phyloP scores from a whole-genome alignment of 768 basidiomycete genomes.

The Tulasnella sp. region DNA sequence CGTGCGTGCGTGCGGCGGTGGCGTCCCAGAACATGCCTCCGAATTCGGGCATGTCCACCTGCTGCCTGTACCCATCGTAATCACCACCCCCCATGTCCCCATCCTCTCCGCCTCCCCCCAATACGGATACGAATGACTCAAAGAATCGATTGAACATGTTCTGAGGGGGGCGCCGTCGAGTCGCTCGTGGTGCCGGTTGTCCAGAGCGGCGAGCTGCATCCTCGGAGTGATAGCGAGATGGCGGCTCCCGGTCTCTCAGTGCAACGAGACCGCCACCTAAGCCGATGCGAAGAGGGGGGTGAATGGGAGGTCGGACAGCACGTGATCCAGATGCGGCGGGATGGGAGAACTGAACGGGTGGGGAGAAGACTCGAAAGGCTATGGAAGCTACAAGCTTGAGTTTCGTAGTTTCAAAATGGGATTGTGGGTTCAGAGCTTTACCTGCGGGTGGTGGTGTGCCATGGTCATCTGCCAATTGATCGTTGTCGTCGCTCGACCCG shows the following conservation, averaged over 20 bases:
- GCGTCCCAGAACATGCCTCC: slow-evolving; percentile 9
- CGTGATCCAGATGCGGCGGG: not conserved
- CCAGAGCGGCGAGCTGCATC: not conserved
- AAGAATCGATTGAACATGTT: not conserved
- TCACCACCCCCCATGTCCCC: not conserved
- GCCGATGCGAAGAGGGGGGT: not conserved
- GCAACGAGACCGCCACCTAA: not conserved
- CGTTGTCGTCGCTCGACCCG: too few species aligned
- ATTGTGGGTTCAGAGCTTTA: too few species aligned
- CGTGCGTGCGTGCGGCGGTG: not conserved
- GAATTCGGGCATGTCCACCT: not conserved
- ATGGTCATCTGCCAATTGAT: too few species aligned
- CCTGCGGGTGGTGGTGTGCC: too few species aligned
- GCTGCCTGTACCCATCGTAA: not conserved
- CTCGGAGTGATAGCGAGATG: not conserved
- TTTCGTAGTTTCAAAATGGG: too few species aligned
- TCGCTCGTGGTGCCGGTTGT: too few species aligned
- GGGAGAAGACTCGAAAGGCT: slow-evolving; percentile 2
- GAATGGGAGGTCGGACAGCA: not conserved
- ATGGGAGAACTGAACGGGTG: slow-evolving; percentile 1
- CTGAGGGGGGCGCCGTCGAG: not conserved
- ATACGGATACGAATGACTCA: not conserved
- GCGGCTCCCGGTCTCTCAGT: not conserved
- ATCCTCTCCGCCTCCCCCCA: not conserved
- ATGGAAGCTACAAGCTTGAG: not conserved